A percentile compares a stretch with the other conserved stretches of the same genome.
These are phyloP conservation scores for Paspalum vaginatum DNA, from an alignment of 176 grass and related monocot genomes.

Conservation along the genomic window DNA sequence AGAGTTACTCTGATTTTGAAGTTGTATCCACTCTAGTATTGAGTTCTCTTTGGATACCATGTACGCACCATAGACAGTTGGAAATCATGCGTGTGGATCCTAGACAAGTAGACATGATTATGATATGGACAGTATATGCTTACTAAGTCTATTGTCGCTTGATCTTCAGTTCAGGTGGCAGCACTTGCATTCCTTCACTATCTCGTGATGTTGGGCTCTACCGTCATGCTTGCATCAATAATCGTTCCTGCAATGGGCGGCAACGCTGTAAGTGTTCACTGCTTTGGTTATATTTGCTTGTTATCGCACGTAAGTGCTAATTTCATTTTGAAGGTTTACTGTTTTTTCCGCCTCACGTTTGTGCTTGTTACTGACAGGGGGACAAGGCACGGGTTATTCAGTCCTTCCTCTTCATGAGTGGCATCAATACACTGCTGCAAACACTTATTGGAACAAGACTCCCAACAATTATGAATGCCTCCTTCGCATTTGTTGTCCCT, in stretches of 20 bases:
- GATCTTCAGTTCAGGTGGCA: constrained; percentile 73
- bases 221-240: constrained; percentile 75
- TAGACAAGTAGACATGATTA: constrained; percentile 30
- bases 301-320: not conserved
- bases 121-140: constrained; percentile 30
- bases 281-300: not conserved
- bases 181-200: constrained; percentile 91
- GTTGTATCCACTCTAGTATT: constrained; percentile 17
- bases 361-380: constrained; percentile 52
- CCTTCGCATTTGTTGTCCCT: constrained; percentile 86
- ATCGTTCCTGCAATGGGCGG: constrained; percentile 97
- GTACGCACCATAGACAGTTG: constrained; percentile 7
- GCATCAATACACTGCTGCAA: constrained; percentile 95
- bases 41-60: constrained; percentile 12
- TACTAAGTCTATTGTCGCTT: constrained; percentile 29
- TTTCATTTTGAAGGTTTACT: constrained; percentile 38
- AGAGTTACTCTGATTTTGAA: not conserved
- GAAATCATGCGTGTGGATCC: not conserved
- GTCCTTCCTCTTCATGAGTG: constrained; percentile 85
- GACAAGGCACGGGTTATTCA: constrained; percentile 97
- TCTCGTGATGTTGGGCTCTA: constrained; percentile 91
- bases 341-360: constrained; percentile 20
- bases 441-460: constrained; percentile 84
- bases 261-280: constrained; percentile 54
- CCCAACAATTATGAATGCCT: constrained; percentile 89